phyloP scores from a whole-genome alignment of 257 asterid genomes.

The Thymus quinquecostatus region DNA sequence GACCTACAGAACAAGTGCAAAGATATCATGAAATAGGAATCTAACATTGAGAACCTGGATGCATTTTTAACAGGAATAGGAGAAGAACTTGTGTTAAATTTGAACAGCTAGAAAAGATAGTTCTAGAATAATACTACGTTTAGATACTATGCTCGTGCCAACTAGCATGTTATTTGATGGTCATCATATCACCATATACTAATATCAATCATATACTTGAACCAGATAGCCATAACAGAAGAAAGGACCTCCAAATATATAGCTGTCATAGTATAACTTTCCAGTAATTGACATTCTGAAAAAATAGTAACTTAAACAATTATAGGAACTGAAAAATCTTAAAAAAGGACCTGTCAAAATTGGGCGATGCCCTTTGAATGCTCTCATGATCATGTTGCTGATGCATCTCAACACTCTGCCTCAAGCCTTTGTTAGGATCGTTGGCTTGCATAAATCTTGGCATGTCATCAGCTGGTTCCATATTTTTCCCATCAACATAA shows the following conservation, averaged over 20 bases:
- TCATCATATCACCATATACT: no score
- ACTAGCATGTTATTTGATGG: no score
- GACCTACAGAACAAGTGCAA: constrained; percentile 23
- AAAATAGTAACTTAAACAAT: constrained; percentile 4
- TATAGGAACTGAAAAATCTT: constrained; percentile 24
- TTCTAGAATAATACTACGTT: no score
- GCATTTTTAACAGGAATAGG: not conserved
- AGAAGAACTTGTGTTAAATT: not conserved
- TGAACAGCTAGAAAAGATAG: not conserved
- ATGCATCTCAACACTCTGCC: constrained; percentile 45
- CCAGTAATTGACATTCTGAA: constrained; percentile 10
- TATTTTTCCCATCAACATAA: constrained; percentile 50
- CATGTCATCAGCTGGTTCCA: constrained; percentile 43
- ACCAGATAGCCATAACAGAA: no score
- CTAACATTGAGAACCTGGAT: not conserved
- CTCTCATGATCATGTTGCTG: constrained; percentile 39
- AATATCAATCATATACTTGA: no score
- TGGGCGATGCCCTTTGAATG: constrained; percentile 42
- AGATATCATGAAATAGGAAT: constrained; percentile 18
- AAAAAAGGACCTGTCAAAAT: constrained; percentile 57
- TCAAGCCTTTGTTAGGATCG: constrained; percentile 41
- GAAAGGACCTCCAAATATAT: no score
- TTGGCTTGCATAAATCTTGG: constrained; percentile 58
- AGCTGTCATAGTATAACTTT: not conserved
- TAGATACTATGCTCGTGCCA: no score